Evolutionary conservation across 495 filamentous ascomycete species (phyloP), one percentile per base, ranked within the genome.

Genomic region (Aspergillus ellipticus): DNA sequence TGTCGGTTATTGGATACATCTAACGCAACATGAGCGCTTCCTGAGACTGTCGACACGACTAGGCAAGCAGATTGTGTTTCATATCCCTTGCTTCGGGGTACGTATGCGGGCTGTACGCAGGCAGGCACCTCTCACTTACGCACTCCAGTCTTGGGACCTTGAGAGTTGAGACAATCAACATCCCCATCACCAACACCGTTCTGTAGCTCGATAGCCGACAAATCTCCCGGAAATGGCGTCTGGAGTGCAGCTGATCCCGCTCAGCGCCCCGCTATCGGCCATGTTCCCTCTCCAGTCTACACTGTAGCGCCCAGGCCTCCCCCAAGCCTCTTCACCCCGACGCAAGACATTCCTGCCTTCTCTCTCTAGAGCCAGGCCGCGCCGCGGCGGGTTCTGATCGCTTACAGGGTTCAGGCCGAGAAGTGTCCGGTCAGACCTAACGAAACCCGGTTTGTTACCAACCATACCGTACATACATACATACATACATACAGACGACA

Each of bases 81-180:
- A 48, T 49, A 58, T 49, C 49, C 56, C 56, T 58, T 58, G 45
- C 56, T 45, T 49, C 16, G 20, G 22, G 55, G 42, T 41, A 55
- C 46, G 55, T 55, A 45, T 31, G 45, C 26, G 37, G 53, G 26
- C 48, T 48, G 42, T 42, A 41, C 42, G 56, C 22, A 37, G 9
- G n/a, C 22, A 35, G 43, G 29, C 33, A 22, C 53, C 42, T 49
- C 53, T 17, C 28, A 42, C 26, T 54, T 17, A 47, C 29, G 51
- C 43, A 28, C 45, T 48, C 45, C 45, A 29, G 45, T 21, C 43
- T 16, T 47, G 43, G 21, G n/a, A n/a, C n/a, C n/a, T n/a, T n/a
- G n/a, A n/a, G 22, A 16, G 1, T 29, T 48, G 45, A n/a, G 45
- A 29, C 13, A 48, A 6, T 22, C 43, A 47, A 22, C 21, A 10